These are phyloP conservation scores for Eucalyptus curtisii DNA, from an alignment of 345 rosid genomes.

Conservation along the genomic window DNA sequence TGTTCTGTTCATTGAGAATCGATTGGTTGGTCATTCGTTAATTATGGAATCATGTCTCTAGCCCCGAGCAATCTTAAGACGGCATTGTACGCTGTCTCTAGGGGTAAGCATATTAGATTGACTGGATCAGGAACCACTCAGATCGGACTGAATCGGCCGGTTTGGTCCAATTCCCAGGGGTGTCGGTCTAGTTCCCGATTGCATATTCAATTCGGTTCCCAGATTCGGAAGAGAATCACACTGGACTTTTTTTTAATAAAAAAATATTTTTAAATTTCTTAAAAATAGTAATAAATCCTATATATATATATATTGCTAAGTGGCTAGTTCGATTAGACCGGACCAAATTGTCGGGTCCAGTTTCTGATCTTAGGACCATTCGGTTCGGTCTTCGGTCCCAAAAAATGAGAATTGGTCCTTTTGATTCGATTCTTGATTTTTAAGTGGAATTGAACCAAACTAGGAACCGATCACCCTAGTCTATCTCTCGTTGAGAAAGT, in stretches of 20 bases:
- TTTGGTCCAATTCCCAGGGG: no score
- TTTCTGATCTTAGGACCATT: rapidly evolving
- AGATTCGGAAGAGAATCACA: rapidly evolving
- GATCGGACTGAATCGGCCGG: rapidly evolving
- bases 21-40: background rate
- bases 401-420: no score
- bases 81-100: no score
- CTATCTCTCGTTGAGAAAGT: background rate
- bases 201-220: rapidly evolving
- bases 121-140: rapidly evolving
- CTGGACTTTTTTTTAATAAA: no score
- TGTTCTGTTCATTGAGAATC: background rate
- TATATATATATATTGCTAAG: rapidly evolving
- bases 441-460: no score
- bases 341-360: rapidly evolving
- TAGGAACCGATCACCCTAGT: no score
- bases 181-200: rapidly evolving
- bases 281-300: no score
- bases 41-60: background rate
- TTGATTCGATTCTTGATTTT: no score
- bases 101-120: no score
- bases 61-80: background rate
- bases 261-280: no score
- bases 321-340: rapidly evolving
- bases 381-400: rapidly evolving